A percentile compares a stretch with the other conserved stretches of the same genome.
Evolutionary conservation across 1,284 basidiomycete species (phyloP).

Genomic region (Clitocybe nebularis): DNA sequence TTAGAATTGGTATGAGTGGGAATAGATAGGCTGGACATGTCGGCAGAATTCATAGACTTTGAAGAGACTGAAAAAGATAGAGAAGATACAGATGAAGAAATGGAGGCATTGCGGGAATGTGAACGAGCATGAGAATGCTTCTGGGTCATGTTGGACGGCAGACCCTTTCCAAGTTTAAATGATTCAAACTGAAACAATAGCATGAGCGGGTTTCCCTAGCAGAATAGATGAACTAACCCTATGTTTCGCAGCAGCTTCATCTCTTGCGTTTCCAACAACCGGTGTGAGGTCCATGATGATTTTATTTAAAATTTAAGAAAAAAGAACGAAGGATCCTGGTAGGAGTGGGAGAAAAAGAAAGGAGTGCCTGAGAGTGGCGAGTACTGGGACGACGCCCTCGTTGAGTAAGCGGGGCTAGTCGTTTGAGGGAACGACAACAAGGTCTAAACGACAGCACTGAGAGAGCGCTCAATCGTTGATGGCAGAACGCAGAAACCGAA

Average conservation of each 20-base stretch:
- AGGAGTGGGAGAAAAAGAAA: slow-evolving; percentile 26
- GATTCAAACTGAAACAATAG: slow-evolving; percentile 44
- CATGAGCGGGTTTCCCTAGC: background rate
- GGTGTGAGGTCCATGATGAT: slow-evolving; percentile 21
- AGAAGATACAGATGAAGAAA: slow-evolving; percentile 38
- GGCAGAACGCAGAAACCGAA: slow-evolving; percentile 14
- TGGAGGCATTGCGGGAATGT: slow-evolving; percentile 63
- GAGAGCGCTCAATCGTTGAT: slow-evolving; percentile 7
- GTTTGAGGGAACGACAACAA: slow-evolving; percentile 13
- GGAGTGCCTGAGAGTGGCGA: slow-evolving; percentile 19
- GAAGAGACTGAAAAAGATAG: slow-evolving; percentile 26
- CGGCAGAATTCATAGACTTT: slow-evolving; percentile 26
- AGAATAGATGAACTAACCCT: slow-evolving; percentile 30
- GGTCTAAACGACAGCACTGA: slow-evolving; percentile 5
- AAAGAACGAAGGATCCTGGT: slow-evolving; percentile 23
- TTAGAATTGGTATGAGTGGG: slow-evolving; percentile 19
- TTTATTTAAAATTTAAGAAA: slow-evolving; percentile 13
- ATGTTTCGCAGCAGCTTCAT: slow-evolving; percentile 39
- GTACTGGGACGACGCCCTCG: slow-evolving; percentile 11
- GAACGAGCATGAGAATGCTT: slow-evolving; percentile 58
- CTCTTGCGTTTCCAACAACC: slow-evolving; percentile 20
- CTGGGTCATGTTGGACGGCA: slow-evolving; percentile 25
- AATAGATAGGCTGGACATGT: slow-evolving; percentile 17
- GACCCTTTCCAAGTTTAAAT: slow-evolving; percentile 52
- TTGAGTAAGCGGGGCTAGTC: slow-evolving; percentile 14